Evolutionary conservation across 345 rosid species (phyloP).

Genomic region (Eucalyptus caleyi): DNA sequence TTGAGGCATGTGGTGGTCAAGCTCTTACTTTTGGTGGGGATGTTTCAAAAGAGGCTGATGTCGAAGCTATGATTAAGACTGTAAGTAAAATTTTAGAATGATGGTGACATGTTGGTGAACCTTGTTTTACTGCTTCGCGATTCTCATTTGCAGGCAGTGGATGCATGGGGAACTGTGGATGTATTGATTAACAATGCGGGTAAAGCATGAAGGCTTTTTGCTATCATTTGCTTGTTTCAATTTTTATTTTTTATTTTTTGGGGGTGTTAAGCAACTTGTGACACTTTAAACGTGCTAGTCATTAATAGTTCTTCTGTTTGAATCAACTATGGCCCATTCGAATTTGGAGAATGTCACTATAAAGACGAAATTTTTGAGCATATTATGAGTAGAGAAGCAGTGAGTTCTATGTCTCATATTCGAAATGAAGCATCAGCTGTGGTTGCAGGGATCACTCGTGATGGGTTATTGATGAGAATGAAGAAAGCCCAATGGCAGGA

Average conservation of each 20-base stretch:
- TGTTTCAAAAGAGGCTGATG: constrained; percentile 90
- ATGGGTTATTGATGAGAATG: constrained; percentile 88
- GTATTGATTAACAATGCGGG: constrained; percentile 95
- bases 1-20: constrained; percentile 79
- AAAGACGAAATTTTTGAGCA: background rate
- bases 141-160: constrained; percentile 55
- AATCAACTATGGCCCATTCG: background rate
- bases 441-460: constrained; percentile 75
- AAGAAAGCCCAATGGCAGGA: constrained; percentile 90
- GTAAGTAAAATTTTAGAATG: constrained; percentile 20
- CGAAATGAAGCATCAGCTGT: background rate
- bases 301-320: background rate
- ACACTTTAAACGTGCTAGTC: background rate
- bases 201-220: background rate
- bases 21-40: constrained; percentile 95
- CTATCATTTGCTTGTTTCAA: background rate
- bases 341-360: background rate
- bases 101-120: background rate
- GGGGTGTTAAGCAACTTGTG: background rate
- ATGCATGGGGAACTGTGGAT: constrained; percentile 95
- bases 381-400: background rate
- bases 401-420: background rate
- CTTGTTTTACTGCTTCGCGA: background rate
- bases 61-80: constrained; percentile 85
- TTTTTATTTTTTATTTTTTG: background rate